These are phyloP conservation scores for Pichia heedii DNA, from an alignment of 805 yeast genomes.

Conservation along the genomic window DNA sequence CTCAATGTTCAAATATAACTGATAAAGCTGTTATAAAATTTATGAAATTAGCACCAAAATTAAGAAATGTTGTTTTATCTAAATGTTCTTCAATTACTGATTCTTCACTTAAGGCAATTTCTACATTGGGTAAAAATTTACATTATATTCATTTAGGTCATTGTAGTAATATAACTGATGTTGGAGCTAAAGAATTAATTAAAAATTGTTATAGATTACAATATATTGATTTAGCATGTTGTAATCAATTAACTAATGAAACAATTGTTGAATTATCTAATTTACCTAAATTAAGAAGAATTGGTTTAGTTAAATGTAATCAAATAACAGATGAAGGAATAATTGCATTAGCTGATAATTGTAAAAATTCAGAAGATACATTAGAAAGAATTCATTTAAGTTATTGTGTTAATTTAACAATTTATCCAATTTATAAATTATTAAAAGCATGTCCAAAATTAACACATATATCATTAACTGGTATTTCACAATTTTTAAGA, in stretches of 20 bases:
- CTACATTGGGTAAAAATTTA: conserved; percentile 66
- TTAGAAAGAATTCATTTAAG: conserved; percentile 90
- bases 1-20: conserved; percentile 73
- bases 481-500: conserved; percentile 81
- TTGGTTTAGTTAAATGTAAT: conserved; percentile 87
- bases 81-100: conserved; percentile 87
- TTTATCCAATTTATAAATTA: conserved; percentile 67
- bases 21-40: conserved; percentile 70
- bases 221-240: conserved; percentile 92
- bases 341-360: conserved; percentile 47
- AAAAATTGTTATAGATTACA: conserved; percentile 76
- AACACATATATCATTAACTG: conserved; percentile 88
- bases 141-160: conserved; percentile 93
- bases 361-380: conserved; percentile 57
- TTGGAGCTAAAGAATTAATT: conserved; percentile 69
- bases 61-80: conserved; percentile 80
- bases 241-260: conserved; percentile 78
- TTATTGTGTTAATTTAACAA: conserved; percentile 73
- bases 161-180: conserved; percentile 83
- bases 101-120: conserved; percentile 59
- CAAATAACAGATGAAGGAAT: conserved; percentile 83
- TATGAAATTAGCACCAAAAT: conserved; percentile 69
- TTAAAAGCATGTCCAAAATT: conserved; percentile 75
- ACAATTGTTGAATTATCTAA: conserved; percentile 69
- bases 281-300: conserved; percentile 74